Evolutionary conservation across 2,329 filamentous ascomycete genomes (phyloP), one percentile per base, ranked within the genome.

Genomic region (Penicillium sp.): DNA sequence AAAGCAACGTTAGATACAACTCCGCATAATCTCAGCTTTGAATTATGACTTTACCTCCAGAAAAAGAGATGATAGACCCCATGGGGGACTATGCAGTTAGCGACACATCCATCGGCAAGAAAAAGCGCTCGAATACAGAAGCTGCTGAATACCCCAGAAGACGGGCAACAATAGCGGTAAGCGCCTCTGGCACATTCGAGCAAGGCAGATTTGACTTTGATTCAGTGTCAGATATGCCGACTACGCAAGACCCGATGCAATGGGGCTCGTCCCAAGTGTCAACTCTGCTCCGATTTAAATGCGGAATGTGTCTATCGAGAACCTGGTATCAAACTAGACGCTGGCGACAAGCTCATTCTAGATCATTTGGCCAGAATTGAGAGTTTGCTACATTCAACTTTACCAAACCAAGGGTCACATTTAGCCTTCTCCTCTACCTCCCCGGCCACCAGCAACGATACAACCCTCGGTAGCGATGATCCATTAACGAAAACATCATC

Each of bases 221-320:
- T 42, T 50, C 52, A 91, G 88, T 92, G 89, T 73, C 88, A 92
- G 69, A 88, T 91, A 55, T 91, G 89, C 69, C 87, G 89, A 17
- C 90, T 89, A 35, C 82, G 89, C 64, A 92, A 92, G 69, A 91
- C 88, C 57, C 83, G 88, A 59, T 91, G 89, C 72, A 88, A 91
- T 70, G 89, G 89, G 51, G 88, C 83, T 10, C 86, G 90, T 63
- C 90, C 90, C 42, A 93, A 91, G 73, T 94, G 90, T 77, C 88
- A 90, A 72, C 84, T 94, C 35, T 94, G 90, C 75, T 86, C 87
- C 10, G 90, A 93, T 70, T 79, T 93, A 38, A 88, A 89, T 52
- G 90, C 89, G 42, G 88, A 93, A 60, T 94, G 90, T 73, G 82
- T 92, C 61, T 94, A 94, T 72, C 84, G 90, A 60, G 90, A 94